Conservation (phyloP, 177 flowering plant species). For the Telopea speciosissima region DNA sequence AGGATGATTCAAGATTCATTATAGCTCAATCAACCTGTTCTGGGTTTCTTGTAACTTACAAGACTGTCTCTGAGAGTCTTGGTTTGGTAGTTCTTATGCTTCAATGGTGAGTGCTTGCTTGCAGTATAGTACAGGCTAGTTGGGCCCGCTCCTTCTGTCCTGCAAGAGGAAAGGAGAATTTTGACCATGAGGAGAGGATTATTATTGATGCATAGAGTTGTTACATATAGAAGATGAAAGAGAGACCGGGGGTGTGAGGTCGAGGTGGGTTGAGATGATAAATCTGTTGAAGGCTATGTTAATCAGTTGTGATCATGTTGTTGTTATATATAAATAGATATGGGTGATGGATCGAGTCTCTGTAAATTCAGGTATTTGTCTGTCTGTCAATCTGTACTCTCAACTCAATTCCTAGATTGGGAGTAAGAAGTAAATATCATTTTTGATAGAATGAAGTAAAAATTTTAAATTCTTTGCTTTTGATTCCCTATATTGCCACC, state of each 20-base stretch:
- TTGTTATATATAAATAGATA: constrained; percentile 13
- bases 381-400: constrained; percentile 21
- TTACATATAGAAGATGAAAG: constrained; percentile 4
- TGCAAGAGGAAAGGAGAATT: constrained; percentile 10
- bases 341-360: constrained; percentile 24
- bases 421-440: constrained; percentile 24
- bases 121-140: constrained; percentile 25
- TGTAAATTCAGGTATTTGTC: constrained; percentile 21
- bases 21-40: constrained; percentile 26
- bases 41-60: constrained; percentile 18
- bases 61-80: constrained; percentile 26
- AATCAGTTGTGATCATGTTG: constrained; percentile 23
- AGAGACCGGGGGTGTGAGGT: constrained; percentile 10
- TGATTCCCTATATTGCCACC: background rate
- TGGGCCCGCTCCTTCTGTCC: constrained; percentile 22
- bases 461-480: background rate
- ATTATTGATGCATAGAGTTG: background rate
- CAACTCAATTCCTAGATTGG: constrained; percentile 18
- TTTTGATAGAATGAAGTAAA: constrained; percentile 8
- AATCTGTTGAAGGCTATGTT: constrained; percentile 22
- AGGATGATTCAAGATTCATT: constrained; percentile 13
- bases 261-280: constrained; percentile 29
- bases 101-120: constrained; percentile 38
- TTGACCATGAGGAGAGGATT: constrained; percentile 10
- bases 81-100: constrained; percentile 29